Conservation (phyloP, 106 monocot species). For the Dendrobium chrysotoxum region DNA sequence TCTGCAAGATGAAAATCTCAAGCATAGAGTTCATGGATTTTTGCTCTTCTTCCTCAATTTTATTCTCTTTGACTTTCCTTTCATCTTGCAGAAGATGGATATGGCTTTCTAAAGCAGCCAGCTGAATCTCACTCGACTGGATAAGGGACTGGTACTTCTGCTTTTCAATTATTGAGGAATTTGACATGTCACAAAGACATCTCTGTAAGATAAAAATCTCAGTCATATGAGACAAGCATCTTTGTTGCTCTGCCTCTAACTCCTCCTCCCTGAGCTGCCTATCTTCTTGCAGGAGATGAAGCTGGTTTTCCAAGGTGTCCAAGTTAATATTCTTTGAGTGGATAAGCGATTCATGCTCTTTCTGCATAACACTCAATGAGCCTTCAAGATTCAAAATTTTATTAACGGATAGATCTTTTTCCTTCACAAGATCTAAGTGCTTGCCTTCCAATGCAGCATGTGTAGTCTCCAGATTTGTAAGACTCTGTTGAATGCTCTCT, state of each 20-base stretch:
- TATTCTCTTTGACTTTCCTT: not conserved
- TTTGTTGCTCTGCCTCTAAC: slow-evolving; percentile 8
- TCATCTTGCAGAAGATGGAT: slow-evolving; percentile 24
- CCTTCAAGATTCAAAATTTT: slow-evolving; percentile 35
- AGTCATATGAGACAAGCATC: not conserved
- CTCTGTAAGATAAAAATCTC: slow-evolving; percentile 16
- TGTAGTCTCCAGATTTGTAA: slow-evolving; percentile 17
- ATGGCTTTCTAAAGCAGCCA: slow-evolving; percentile 17
- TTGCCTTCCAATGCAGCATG: slow-evolving; percentile 32
- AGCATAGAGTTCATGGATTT: slow-evolving; percentile 13
- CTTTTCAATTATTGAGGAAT: slow-evolving; percentile 27
- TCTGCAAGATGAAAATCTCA: slow-evolving; percentile 15
- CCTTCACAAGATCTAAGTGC: slow-evolving; percentile 24
- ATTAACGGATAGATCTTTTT: slow-evolving; percentile 28
- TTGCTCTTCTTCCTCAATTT: slow-evolving; percentile 14
- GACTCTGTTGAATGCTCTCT: not conserved
- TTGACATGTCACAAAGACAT: slow-evolving; percentile 11
- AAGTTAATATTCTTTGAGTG: slow-evolving; percentile 27
- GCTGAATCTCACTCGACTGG: slow-evolving; percentile 9
- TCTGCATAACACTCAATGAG: slow-evolving; percentile 29
- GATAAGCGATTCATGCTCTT: slow-evolving; percentile 37
- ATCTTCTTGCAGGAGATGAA: slow-evolving; percentile 12
- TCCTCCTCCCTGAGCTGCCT: not conserved
- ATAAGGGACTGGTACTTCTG: slow-evolving; percentile 18
- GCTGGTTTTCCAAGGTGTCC: slow-evolving; percentile 19